A percentile compares a stretch with the other conserved stretches of the same genome.
These are phyloP conservation scores for Plectosphaerella plurivora DNA, from an alignment of 2,329 filamentous ascomycete species.

Conservation along the genomic window DNA sequence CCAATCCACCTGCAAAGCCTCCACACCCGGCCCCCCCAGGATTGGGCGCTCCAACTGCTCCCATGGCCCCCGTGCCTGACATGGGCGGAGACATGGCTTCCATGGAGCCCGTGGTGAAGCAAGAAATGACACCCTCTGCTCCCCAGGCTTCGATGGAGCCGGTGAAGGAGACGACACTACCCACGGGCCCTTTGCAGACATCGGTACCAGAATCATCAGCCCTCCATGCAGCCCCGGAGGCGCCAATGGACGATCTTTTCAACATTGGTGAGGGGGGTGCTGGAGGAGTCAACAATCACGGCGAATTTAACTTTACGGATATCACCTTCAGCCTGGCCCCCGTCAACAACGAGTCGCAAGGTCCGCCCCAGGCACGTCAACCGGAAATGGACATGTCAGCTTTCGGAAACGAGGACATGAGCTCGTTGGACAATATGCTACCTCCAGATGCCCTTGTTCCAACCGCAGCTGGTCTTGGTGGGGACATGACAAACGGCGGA, in stretches of 20 bases:
- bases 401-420: constrained; percentile 31
- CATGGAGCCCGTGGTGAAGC: constrained; percentile 16
- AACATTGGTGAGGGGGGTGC: constrained; percentile 2
- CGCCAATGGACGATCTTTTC: constrained; percentile 13
- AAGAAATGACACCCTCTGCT: constrained; percentile 12
- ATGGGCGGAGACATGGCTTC: constrained; percentile 45
- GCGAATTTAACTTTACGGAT: constrained; percentile 49
- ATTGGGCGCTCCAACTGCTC: constrained; percentile 19
- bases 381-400: constrained; percentile 40
- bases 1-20: not conserved
- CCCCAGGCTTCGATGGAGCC: constrained; percentile 15
- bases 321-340: constrained; percentile 53
- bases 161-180: constrained; percentile 13
- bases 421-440: constrained; percentile 23
- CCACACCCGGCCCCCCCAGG: not conserved
- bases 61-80: constrained; percentile 51
- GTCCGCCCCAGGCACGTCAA: constrained; percentile 23
- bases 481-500: constrained; percentile 11
- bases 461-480: constrained; percentile 4
- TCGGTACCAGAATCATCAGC: constrained; percentile 9
- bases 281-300: constrained; percentile 14
- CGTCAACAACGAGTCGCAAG: constrained; percentile 23
- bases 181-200: constrained; percentile 5
- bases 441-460: constrained; percentile 16
- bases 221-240: constrained; percentile 10